Conservation (phyloP, 129 eudicot species). For the Saussurea involucrata region DNA sequence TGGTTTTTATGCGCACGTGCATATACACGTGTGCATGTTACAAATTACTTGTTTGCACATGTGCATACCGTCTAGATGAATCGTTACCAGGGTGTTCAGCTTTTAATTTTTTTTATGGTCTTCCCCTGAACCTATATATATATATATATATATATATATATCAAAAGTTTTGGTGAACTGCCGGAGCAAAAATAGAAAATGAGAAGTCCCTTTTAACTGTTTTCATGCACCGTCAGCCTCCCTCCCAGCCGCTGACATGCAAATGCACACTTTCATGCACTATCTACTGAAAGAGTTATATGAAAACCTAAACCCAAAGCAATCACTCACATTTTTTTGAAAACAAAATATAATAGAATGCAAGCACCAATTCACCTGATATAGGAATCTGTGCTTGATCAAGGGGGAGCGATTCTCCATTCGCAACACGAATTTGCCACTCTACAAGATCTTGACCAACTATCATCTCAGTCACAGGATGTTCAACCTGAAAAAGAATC, state of each 20-base stretch:
- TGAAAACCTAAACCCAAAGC: neutral
- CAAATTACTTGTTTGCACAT: too few species aligned
- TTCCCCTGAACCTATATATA: too few species aligned
- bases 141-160: neutral
- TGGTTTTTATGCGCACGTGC: too few species aligned
- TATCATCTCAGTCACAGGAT: conserved; percentile 99
- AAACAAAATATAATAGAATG: neutral
- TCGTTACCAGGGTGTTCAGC: too few species aligned
- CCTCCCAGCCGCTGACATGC: too few species aligned
- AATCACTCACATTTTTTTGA: neutral
- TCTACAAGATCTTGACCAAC: conserved; percentile 99
- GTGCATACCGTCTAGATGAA: too few species aligned
- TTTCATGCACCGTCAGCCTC: too few species aligned
- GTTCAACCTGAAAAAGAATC: conserved; percentile 70
- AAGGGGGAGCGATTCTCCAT: conserved; percentile 92
- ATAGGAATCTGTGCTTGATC: conserved; percentile 76
- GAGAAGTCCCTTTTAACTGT: neutral
- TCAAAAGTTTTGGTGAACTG: neutral
- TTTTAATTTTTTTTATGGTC: too few species aligned
- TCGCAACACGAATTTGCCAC: conserved; percentile 98
- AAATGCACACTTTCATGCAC: neutral
- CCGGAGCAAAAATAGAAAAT: neutral
- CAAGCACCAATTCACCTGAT: conserved; percentile 51
- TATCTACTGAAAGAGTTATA: neutral
- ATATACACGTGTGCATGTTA: too few species aligned